Evolutionary conservation across 164 flowering plant species (phyloP), one percentile per base, ranked within the genome.

Genomic region (Pachysandra terminalis): DNA sequence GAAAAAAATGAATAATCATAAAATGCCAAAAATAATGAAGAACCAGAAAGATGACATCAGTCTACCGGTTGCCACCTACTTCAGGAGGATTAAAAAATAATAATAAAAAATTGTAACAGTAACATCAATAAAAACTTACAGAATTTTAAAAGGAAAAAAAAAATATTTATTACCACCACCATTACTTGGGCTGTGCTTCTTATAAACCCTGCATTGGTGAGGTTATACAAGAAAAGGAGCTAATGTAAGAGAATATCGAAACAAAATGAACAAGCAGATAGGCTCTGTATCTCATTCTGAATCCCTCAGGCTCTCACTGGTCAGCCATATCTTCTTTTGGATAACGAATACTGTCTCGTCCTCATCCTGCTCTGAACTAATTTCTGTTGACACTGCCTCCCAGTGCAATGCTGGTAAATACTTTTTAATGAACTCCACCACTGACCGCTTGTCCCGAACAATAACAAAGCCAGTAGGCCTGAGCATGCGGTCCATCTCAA

Each of bases 401-500:
- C 96, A 93, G 78, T 87, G 91, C 71, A 93, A 70, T 48, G 90
- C 87, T 41, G 73, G 12, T 65, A 93, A 69, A 69, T 86, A 75
- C 62, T 84, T 90, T 81, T 84, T 89, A 48, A 90, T 70, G 61
- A 71, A 85, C 9, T 93, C 91, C 22, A 90, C 78, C 22, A 87
- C 81, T 2, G 75, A 65, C 48, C 56, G 81, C 70, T 78, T 87
- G 60, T 91, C 97, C 15, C 85, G 79, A 67, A 91, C 52, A 23
- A 91, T 85, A 22, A 83, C 65, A 72, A 88, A 90, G 19, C 97
- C 97, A 10, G 79, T 83, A 1, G 97, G 97, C 76, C 96, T 82
- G 28, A 91, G 84, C 4, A 91, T 85, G 19, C 97, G 81, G 70
- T 91, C 96, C 82, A 91, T 88, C 77, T 91, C 93, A 1, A 90